Percentiles rank a stretch among this genome's conserved stretches.
Evolutionary conservation across 495 filamentous ascomycete genomes (phyloP).

Genomic region (Aspergillus taichungensis): DNA sequence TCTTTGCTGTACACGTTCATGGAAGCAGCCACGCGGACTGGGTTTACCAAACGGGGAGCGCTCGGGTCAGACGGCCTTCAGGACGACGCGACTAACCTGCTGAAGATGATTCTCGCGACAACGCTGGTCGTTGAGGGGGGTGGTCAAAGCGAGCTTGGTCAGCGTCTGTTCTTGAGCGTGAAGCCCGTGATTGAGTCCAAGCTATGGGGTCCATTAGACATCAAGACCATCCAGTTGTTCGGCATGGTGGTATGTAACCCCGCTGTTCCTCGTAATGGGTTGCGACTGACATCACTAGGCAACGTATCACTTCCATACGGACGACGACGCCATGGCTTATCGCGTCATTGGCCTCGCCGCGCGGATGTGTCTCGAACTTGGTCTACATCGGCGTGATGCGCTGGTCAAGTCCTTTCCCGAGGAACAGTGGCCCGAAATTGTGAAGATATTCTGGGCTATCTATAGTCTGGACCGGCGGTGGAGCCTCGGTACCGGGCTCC

Average conservation of each 20-base stretch:
- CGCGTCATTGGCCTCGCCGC: slow-evolving; percentile 67
- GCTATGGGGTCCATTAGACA: slow-evolving; percentile 55
- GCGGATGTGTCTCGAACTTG: slow-evolving; percentile 70
- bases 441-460: slow-evolving; percentile 69
- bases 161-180: slow-evolving; percentile 60
- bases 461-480: slow-evolving; percentile 75
- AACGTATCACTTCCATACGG: slow-evolving; percentile 76
- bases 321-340: slow-evolving; percentile 75
- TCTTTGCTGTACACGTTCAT: slow-evolving; percentile 60
- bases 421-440: slow-evolving; percentile 48
- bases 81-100: slow-evolving; percentile 57
- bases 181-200: slow-evolving; percentile 59
- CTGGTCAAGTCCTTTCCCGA: slow-evolving; percentile 56
- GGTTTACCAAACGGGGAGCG: slow-evolving; percentile 44
- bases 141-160: slow-evolving; percentile 66
- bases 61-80: slow-evolving; percentile 54
- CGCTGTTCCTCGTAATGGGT: neutral
- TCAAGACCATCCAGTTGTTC: slow-evolving; percentile 64
- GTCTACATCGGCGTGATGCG: slow-evolving; percentile 67
- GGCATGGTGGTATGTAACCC: slow-evolving; percentile 51
- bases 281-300: slow-evolving; percentile 37
- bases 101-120: slow-evolving; percentile 75
- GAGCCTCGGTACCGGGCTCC: slow-evolving; percentile 74
- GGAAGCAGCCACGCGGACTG: slow-evolving; percentile 52
- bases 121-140: slow-evolving; percentile 63